Evolutionary conservation across 352 stramenopile species (phyloP).

Genomic region (Thalassiosira livingstoniorum): DNA sequence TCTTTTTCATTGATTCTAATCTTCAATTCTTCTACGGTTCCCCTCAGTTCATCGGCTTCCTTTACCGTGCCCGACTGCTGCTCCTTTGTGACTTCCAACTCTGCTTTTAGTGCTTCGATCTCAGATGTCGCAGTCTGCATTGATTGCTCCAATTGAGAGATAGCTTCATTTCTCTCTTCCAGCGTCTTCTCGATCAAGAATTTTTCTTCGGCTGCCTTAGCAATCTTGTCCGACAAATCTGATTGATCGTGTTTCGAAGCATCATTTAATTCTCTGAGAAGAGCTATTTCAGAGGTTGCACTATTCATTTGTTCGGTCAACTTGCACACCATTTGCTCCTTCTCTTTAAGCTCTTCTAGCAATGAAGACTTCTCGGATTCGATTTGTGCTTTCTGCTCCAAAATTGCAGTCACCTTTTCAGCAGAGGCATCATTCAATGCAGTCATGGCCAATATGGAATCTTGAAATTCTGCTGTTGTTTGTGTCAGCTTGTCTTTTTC

Average conservation of each 20-base stretch:
- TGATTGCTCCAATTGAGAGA: not conserved
- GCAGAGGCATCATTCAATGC: no score
- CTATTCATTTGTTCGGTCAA: no score
- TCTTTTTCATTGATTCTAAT: not conserved
- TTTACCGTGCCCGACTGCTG: not conserved
- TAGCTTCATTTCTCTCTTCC: not conserved
- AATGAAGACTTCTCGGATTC: no score
- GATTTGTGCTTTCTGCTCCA: not conserved
- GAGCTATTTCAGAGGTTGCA: no score
- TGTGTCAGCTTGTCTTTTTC: not conserved
- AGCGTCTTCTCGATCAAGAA: not conserved
- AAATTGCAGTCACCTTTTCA: no score
- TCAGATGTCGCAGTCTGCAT: not conserved
- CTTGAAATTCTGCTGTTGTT: not conserved
- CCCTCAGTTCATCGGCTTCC: not conserved
- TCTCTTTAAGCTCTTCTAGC: no score
- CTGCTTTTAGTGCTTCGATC: not conserved
- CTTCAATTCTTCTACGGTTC: not conserved
- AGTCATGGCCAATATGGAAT: no score
- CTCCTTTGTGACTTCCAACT: not conserved
- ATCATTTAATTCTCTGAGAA: no score
- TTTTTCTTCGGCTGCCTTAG: not conserved
- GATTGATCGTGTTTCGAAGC: no score
- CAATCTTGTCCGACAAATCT: not conserved
- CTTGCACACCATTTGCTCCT: no score